Evolutionary conservation across 225 moss, liverwort and hornwort species (phyloP).

Genomic region (Thuidium tamariscinum): DNA sequence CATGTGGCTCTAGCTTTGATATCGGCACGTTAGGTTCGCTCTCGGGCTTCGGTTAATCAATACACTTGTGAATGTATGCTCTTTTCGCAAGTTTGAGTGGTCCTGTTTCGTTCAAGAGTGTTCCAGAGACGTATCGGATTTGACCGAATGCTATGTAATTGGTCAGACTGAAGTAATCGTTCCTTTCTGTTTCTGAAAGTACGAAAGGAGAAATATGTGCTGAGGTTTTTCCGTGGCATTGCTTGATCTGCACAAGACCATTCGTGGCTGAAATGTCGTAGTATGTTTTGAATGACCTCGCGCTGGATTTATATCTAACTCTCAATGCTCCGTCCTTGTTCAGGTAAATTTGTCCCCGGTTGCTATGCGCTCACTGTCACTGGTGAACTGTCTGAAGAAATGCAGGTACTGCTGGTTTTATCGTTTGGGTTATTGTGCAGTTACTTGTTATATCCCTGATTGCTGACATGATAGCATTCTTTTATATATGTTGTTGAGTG

Average conservation of each 20-base stretch:
- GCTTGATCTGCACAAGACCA: neutral
- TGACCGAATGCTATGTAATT: neutral
- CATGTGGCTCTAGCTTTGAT: neutral
- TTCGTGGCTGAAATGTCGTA: neutral
- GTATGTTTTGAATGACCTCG: neutral
- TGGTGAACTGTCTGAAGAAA: constrained; percentile 84
- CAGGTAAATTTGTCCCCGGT: constrained; percentile 89
- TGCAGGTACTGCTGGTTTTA: constrained; percentile 53
- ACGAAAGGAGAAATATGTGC: neutral
- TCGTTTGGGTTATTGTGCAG: neutral
- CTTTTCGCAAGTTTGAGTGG: neutral
- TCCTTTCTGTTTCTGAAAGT: neutral
- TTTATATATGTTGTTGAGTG: neutral
- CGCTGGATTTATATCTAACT: neutral
- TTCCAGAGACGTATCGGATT: neutral
- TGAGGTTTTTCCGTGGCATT: neutral
- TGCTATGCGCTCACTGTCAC: constrained; percentile 91
- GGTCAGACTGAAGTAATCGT: neutral
- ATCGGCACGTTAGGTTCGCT: neutral
- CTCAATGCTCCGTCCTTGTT: neutral
- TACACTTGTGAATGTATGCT: neutral
- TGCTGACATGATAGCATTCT: neutral
- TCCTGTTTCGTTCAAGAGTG: neutral
- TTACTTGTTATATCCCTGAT: neutral
- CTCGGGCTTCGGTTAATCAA: neutral